Base-by-base conservation (phyloP, 441 rosid species). In the Erodium texanum region DNA sequence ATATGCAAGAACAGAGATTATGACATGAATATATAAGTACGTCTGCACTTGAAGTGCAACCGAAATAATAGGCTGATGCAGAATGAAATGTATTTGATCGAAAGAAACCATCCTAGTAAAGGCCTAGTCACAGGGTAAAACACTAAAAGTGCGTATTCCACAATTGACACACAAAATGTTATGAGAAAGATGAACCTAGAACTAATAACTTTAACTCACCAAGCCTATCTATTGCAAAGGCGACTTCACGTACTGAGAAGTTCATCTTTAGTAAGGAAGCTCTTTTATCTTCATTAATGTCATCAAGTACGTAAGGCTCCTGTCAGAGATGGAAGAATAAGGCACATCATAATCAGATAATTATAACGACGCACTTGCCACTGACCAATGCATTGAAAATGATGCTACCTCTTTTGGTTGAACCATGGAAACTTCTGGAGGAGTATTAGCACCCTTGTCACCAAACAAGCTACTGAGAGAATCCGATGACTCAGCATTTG, bases 201-300 rank as follows among this genome's bases (percentile, higher is more conserved):
- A 3, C 6, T 32, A 52, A 23, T n/a, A n/a, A n/a, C n/a, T n/a
- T n/a, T n/a, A 50, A 69, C 82, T 70, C 78, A 93, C 99, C 95
- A 67, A 88, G 96, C 75, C 74, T 91, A 68, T 82, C 85, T 66
- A 93, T 74, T 62, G 97, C 97, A 74, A 85, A 76, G 32, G 89
- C 95, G 59, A 91, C 83, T 69, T 85, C 87, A 61, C 80, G 71
- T 34, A 62, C 78, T 3, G 93, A 77, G 79, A 88, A 93, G 66
- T 84, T 80, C 99, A 93, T 93, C 82, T 76, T 73, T 32, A 86
- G 84, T 74, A 93, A 83, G 66, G 83, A 64, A 45, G 75, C 77
- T 75, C 87, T 84, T 82, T 77, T 85, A 59, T 80, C 87, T 66
- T 84, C 70, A 45, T 68, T 34, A 70, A 68, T 65, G 72, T 75